phyloP scores from a whole-genome alignment of 31 red algal genomes.

The Asparagopsis taxiformis region DNA sequence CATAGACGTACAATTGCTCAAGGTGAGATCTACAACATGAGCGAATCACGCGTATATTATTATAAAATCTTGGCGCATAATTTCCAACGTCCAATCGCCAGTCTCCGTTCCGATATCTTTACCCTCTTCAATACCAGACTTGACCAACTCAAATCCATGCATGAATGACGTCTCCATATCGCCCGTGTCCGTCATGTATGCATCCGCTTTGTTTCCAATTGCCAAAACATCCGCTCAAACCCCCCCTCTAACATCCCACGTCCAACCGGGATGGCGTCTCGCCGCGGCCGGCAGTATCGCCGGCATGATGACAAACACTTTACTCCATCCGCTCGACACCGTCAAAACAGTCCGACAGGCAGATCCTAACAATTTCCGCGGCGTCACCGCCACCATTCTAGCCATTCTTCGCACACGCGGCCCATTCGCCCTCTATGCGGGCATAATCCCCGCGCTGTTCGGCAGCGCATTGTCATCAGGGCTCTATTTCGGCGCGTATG shows the following conservation, averaged over 20 bases:
- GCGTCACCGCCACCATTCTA: constrained; percentile 33
- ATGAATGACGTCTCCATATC: too few relatives aligned
- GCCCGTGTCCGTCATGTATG: too few relatives aligned
- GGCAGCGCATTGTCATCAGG: constrained; percentile 77
- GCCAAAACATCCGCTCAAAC: too few relatives aligned
- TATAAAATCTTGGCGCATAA: too few relatives aligned
- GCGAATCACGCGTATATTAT: too few relatives aligned
- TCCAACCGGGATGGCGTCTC: constrained; percentile 20
- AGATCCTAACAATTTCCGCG: constrained; percentile 51
- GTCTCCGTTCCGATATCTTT: too few relatives aligned
- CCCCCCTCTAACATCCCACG: too few relatives aligned
- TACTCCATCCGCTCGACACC: constrained; percentile 93
- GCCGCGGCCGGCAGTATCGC: constrained; percentile 87
- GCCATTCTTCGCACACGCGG: constrained; percentile 52
- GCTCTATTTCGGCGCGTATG: constrained; percentile 84
- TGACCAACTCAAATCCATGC: too few relatives aligned
- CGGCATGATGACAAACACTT: constrained; percentile 72
- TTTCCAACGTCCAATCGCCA: too few relatives aligned
- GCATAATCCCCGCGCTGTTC: constrained; percentile 67
- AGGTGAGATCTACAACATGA: too few relatives aligned
- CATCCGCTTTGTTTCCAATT: too few relatives aligned
- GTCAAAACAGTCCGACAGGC: constrained; percentile 95
- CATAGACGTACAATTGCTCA: constrained; percentile 52
- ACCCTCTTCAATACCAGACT: too few relatives aligned
- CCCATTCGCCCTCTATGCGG: constrained; percentile 67